Percentiles rank a stretch among this genome's conserved stretches.
These are phyloP conservation scores for Apiospora hydei DNA, from an alignment of 2,329 filamentous ascomycete species.

Conservation along the genomic window DNA sequence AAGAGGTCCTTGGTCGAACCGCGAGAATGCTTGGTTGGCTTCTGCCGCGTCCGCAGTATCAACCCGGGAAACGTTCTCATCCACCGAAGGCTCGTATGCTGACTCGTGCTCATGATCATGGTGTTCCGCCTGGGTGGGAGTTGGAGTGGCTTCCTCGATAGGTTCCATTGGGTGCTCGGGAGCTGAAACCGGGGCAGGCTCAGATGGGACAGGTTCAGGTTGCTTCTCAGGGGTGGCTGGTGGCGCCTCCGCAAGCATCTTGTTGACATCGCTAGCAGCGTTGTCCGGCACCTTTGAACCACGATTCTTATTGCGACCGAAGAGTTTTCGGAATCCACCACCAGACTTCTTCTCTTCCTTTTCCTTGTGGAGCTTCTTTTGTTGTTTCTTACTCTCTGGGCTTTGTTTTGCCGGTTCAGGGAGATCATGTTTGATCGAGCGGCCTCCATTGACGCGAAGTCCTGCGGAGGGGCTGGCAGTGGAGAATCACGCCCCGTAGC, in stretches of 20 bases:
- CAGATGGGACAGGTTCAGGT: conserved; percentile 35
- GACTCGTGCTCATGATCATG: conserved; percentile 43
- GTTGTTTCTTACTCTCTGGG: conserved; percentile 53
- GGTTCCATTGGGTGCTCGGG: conserved; percentile 34
- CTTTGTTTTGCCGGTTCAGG: conserved; percentile 47
- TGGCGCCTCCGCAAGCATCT: conserved; percentile 54
- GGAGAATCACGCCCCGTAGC: conserved; percentile 46
- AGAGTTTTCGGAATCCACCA: conserved; percentile 69
- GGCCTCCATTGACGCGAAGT: conserved; percentile 44
- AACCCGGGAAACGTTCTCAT: conserved; percentile 63
- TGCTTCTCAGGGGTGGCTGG: conserved; percentile 37
- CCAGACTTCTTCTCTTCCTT: conserved; percentile 52
- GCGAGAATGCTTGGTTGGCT: conserved; percentile 66
- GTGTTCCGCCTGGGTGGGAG: conserved; percentile 26
- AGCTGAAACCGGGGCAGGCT: conserved; percentile 33
- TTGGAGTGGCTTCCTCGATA: background rate
- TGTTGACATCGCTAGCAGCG: conserved; percentile 58
- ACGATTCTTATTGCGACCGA: conserved; percentile 68
- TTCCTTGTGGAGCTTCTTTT: conserved; percentile 64
- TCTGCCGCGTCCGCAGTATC: conserved; percentile 66
- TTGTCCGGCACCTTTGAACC: conserved; percentile 64
- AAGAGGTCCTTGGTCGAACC: conserved; percentile 89
- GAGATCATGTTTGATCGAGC: conserved; percentile 48
- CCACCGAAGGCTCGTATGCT: conserved; percentile 53
- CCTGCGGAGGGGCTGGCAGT: conserved; percentile 49